Evolutionary conservation across 257 asterid genomes (phyloP).

Genomic region (Mitragyna speciosa): DNA sequence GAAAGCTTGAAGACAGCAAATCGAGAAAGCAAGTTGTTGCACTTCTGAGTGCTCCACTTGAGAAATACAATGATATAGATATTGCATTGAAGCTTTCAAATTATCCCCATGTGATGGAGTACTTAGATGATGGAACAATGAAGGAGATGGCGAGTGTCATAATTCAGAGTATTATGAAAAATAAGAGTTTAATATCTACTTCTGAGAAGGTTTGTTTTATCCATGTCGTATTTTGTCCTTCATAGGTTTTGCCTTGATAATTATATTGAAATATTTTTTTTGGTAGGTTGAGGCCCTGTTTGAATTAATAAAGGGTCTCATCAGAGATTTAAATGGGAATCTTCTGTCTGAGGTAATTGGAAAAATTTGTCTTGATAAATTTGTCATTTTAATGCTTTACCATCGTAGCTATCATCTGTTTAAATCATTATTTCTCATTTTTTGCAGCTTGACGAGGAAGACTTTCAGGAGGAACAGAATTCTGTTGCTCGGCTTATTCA

Average conservation of each 20-base stretch:
- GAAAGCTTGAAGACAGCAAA: conserved; percentile 76
- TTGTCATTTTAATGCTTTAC: conserved; percentile 2
- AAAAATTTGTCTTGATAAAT: not conserved
- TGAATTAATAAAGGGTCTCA: conserved; percentile 87
- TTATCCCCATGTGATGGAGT: conserved; percentile 84
- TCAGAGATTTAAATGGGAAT: conserved; percentile 64
- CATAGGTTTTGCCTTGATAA: conserved; percentile 27
- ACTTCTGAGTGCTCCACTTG: conserved; percentile 96
- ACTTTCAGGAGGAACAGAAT: conserved; percentile 93
- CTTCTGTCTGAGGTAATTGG: conserved; percentile 71
- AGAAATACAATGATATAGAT: conserved; percentile 93
- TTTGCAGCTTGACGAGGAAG: conserved; percentile 86
- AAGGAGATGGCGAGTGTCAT: conserved; percentile 95
- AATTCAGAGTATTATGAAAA: conserved; percentile 78
- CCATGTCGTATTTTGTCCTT: conserved; percentile 16
- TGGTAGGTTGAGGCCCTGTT: conserved; percentile 86
- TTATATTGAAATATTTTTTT: conserved; percentile 32
- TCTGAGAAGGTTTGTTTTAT: conserved; percentile 71
- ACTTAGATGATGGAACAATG: conserved; percentile 73
- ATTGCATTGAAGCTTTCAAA: conserved; percentile 85
- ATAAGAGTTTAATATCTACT: conserved; percentile 69
- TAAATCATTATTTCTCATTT: conserved; percentile 9
- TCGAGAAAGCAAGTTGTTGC: conserved; percentile 92
- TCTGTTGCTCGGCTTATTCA: conserved; percentile 88
- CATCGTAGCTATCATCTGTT: not conserved